Base-by-base conservation (phyloP, 345 rosid genomes). In the Turritis glabra region DNA sequence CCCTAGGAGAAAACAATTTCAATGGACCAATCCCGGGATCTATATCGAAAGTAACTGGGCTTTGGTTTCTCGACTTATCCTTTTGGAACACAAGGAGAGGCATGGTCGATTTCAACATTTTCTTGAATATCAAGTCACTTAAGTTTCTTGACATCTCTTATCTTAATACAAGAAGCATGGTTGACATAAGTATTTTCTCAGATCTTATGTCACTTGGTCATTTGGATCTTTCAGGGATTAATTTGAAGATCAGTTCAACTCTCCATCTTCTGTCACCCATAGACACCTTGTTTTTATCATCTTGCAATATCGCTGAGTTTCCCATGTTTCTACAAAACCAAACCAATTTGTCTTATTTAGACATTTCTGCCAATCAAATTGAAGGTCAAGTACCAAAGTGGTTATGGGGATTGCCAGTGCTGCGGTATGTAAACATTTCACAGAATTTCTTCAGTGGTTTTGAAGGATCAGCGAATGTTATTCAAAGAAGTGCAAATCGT, bases 1-100 rank as follows among this genome's bases (percentile, higher is more conserved):
- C 5, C 10, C 63, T 75, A 51, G 7, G 13, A 48, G 73, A 66
- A 12, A 85, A 80, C 54, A 71, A 65, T 22, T 79, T 83, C 8
- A 52, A 8, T 6, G 81, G 82, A 2, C 78, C 27, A 6, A 79
- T 80, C 17, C 80, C 79, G 0, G 0, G 17, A 0, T 81, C 77
- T 30, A 10, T 73, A 53, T 54, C 44, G 6, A 73, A 73, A 33
- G 64, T 73, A 40, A 30, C 32, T 0, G 19, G 11, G 0, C 71
- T 73, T 7, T 7, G 0, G 4, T 48, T 0, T 4, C 73, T 65
- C 47, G 67, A 67, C 13, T 59, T 65, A 3, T 46, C 73, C 18
- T 47, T 5, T 0, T 74, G 78, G 69, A 68, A 69, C 26, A 68
- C 74, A 6, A 11, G 1, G 2, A 48, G 29, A 27, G 18, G 15